These are phyloP conservation scores for Populus ilicifolia DNA, from an alignment of 345 rosid species.

Conservation along the genomic window DNA sequence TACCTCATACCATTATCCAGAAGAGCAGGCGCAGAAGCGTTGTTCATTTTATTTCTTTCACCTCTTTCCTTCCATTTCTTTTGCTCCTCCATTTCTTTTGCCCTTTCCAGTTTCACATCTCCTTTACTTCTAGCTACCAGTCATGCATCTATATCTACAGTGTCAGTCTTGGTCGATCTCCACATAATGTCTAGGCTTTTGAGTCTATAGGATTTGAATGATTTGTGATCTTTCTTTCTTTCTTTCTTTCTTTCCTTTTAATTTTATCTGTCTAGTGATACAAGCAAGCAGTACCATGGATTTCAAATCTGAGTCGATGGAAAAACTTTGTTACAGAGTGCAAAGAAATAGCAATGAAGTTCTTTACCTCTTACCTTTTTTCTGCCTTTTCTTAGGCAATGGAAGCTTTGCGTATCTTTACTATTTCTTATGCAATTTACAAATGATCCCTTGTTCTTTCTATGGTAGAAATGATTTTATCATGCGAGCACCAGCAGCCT, in stretches of 20 bases:
- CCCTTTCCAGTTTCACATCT: not conserved
- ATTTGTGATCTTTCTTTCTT: not conserved
- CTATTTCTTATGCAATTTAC: conserved; percentile 20
- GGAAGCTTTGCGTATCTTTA: conserved; percentile 8
- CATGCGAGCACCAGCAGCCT: conserved; percentile 6
- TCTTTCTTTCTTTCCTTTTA: not conserved
- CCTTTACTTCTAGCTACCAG: conserved; percentile 22
- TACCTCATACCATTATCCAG: conserved; percentile 11
- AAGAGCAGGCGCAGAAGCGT: conserved; percentile 70
- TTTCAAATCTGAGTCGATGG: conserved; percentile 23
- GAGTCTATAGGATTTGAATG: conserved; percentile 31
- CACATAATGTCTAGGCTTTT: conserved; percentile 12
- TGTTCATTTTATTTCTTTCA: conserved; percentile 32
- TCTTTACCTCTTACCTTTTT: conserved; percentile 15
- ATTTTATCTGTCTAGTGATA: conserved; percentile 30
- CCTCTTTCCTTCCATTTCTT: not conserved
- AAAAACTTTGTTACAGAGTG: conserved; percentile 35
- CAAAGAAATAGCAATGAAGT: conserved; percentile 36
- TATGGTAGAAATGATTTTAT: not conserved
- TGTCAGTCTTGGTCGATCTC: conserved; percentile 11
- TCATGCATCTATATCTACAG: conserved; percentile 11
- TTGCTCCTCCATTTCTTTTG: conserved; percentile 13
- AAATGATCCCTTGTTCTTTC: conserved; percentile 1
- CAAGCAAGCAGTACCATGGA: conserved; percentile 26
- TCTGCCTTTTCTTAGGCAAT: conserved; percentile 6